A percentile compares a stretch with the other conserved stretches of the same genome.
phyloP scores from a whole-genome alignment of 495 filamentous ascomycete genomes.

The Bryoglossum gracile region DNA sequence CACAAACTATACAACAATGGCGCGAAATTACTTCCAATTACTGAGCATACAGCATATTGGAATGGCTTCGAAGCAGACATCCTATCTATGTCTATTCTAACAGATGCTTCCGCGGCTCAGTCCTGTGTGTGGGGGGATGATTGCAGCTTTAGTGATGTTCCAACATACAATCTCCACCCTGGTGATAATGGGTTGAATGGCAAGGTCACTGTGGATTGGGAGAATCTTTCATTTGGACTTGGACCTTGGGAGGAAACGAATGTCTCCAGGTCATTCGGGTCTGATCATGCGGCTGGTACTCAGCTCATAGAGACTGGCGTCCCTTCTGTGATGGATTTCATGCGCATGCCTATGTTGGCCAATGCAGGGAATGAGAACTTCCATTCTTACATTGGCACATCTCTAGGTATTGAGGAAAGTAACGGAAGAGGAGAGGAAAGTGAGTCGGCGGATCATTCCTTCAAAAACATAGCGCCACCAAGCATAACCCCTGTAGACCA shows the following conservation, averaged over 20 bases:
- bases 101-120: background rate
- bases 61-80: background rate
- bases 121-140: background rate
- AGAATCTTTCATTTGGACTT: background rate
- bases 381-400: background rate
- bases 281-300: background rate
- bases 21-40: background rate
- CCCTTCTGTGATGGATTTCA: background rate
- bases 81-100: background rate
- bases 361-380: background rate
- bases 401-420: background rate
- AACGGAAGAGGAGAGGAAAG: background rate
- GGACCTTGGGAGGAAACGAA: background rate
- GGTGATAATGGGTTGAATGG: background rate
- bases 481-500: background rate
- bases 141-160: background rate
- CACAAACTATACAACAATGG: background rate
- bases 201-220: background rate
- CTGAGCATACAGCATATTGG: background rate
- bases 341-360: background rate
- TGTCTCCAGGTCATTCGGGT: background rate
- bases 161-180: background rate
- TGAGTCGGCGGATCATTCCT: background rate
- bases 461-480: background rate
- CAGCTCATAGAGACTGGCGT: background rate